phyloP scores from a whole-genome alignment of 2,329 filamentous ascomycete genomes.

The Chalara sp. region DNA sequence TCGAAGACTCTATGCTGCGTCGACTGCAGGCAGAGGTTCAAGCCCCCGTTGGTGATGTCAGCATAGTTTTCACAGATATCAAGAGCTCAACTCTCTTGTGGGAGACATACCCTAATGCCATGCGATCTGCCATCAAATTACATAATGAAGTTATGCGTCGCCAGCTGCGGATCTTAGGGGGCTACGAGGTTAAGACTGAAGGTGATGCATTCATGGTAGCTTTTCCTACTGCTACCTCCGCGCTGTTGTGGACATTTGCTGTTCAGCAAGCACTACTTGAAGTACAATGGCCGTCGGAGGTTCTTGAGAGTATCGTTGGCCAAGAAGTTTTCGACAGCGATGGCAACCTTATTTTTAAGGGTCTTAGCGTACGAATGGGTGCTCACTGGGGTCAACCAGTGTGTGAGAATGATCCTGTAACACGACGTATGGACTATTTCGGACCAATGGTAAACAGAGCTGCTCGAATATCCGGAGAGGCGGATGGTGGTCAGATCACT shows the following conservation, averaged over 20 bases:
- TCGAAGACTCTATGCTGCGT: constrained; percentile 80
- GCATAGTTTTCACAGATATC: constrained; percentile 97
- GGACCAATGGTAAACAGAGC: constrained; percentile 99
- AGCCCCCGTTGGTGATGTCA: constrained; percentile 82
- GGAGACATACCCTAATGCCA: constrained; percentile 91
- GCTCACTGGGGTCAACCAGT: constrained; percentile 94
- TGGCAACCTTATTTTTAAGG: constrained; percentile 84
- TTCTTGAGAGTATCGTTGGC: constrained; percentile 78
- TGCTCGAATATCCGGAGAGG: constrained; percentile 86
- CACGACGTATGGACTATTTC: constrained; percentile 98
- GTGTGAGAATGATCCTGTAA: constrained; percentile 92
- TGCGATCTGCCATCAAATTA: constrained; percentile 93
- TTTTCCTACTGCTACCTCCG: constrained; percentile 91
- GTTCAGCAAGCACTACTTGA: constrained; percentile 85
- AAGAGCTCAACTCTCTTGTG: constrained; percentile 95
- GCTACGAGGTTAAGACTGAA: constrained; percentile 99
- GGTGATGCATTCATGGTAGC: constrained; percentile 99
- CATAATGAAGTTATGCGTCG: constrained; percentile 97
- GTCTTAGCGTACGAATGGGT: constrained; percentile 93
- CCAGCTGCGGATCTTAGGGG: constrained; percentile 86
- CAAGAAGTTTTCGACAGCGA: constrained; percentile 79
- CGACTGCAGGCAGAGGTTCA: constrained; percentile 86
- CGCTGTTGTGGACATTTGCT: constrained; percentile 91
- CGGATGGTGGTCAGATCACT: constrained; percentile 93
- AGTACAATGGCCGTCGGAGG: constrained; percentile 88